phyloP scores from a whole-genome alignment of 2,329 filamentous ascomycete genomes.

The Fusarium dlaminii region DNA sequence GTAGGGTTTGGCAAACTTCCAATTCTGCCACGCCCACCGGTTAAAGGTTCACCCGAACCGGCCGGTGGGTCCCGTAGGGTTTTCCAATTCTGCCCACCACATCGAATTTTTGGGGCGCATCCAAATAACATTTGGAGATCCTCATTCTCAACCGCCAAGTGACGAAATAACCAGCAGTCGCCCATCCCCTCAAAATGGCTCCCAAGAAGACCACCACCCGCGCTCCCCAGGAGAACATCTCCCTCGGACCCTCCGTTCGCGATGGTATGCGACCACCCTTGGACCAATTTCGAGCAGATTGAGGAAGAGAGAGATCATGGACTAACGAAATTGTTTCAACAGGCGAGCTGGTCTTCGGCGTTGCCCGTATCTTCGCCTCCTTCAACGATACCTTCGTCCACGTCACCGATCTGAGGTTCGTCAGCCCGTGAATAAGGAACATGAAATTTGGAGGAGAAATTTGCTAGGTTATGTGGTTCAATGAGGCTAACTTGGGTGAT shows the following conservation, averaged over 20 bases:
- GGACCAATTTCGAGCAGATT: not conserved
- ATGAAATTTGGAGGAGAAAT: constrained; percentile 6
- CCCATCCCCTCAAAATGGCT: constrained; percentile 75
- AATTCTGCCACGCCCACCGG: constrained; percentile 54
- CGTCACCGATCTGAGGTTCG: constrained; percentile 97
- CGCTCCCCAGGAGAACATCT: constrained; percentile 96
- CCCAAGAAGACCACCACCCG: constrained; percentile 85
- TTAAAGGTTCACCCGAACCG: no score
- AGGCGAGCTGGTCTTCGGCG: constrained; percentile 98
- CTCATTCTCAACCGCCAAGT: constrained; percentile 49
- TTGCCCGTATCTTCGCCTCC: constrained; percentile 95
- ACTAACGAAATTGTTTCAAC: constrained; percentile 48
- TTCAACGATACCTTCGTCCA: constrained; percentile 97
- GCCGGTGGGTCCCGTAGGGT: no score
- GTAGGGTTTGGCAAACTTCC: constrained; percentile 44
- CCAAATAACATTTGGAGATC: constrained; percentile 40
- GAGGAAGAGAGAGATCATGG: not conserved
- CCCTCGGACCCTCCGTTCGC: constrained; percentile 94
- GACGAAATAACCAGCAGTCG: constrained; percentile 49
- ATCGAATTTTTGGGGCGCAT: constrained; percentile 43
- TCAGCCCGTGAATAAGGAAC: constrained; percentile 45
- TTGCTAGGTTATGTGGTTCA: constrained; percentile 32
- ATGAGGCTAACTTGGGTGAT: constrained; percentile 59
- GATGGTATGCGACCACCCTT: constrained; percentile 72
- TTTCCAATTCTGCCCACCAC: constrained; percentile 1